These are phyloP conservation scores for Xylaria sp. DNA, from an alignment of 2,329 filamentous ascomycete genomes.

Conservation along the genomic window DNA sequence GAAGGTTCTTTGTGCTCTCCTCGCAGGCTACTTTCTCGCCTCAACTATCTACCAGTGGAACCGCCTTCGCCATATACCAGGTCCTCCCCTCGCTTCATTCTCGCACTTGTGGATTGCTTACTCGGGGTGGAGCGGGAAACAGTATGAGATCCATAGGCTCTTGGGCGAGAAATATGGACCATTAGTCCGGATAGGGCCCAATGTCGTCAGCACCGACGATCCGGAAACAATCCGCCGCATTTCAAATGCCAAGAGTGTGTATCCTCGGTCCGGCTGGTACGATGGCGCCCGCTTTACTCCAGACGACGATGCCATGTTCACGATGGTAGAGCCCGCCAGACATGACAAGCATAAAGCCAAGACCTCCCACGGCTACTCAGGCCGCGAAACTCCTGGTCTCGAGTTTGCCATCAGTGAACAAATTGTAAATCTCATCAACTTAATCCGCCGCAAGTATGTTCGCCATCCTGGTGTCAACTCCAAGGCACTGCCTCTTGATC, in stretches of 20 bases:
- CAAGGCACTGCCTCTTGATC: conserved; percentile 33
- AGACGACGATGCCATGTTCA: conserved; percentile 38
- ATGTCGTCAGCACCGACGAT: conserved; percentile 51
- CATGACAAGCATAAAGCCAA: conserved; percentile 42
- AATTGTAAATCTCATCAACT: conserved; percentile 31
- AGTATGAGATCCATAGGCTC: conserved; percentile 41
- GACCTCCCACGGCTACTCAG: conserved; percentile 38
- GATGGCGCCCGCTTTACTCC: conserved; percentile 37
- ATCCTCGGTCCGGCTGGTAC: conserved; percentile 40
- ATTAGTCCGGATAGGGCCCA: conserved; percentile 52
- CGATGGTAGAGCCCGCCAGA: conserved; percentile 28
- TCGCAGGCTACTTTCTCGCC: conserved; percentile 32
- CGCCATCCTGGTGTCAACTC: conserved; percentile 1
- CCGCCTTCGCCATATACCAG: conserved; percentile 41
- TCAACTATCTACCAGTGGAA: conserved; percentile 42
- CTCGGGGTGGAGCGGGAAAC: conserved; percentile 40
- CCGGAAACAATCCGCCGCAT: conserved; percentile 39
- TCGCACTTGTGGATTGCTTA: conserved; percentile 50
- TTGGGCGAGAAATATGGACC: conserved; percentile 44
- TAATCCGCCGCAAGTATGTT: conserved; percentile 40
- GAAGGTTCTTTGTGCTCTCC: conserved; percentile 7
- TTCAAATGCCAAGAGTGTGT: conserved; percentile 31
- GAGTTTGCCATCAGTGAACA: conserved; percentile 41
- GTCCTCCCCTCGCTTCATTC: conserved; percentile 46
- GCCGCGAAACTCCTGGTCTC: conserved; percentile 38